A percentile compares a stretch with the other conserved stretches of the same genome.
phyloP scores from a whole-genome alignment of 768 basidiomycete genomes.

The Suillus brevipes region DNA sequence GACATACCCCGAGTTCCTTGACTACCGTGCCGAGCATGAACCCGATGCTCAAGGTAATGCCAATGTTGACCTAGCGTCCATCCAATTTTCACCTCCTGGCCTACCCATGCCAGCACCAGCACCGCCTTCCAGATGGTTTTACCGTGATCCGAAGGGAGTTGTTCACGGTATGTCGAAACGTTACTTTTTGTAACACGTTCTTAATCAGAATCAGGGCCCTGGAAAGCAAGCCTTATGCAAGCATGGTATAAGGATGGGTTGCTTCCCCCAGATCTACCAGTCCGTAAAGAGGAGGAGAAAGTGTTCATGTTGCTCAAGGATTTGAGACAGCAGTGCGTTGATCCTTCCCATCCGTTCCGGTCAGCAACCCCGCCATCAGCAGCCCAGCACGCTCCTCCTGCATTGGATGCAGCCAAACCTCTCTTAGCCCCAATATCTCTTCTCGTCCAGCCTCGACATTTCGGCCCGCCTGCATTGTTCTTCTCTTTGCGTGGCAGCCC shows the following conservation, averaged over 20 bases:
- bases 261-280: slow-evolving; percentile 79
- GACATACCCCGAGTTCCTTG: slow-evolving; percentile 78
- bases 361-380: slow-evolving; percentile 44
- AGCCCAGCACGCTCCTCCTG: slow-evolving; percentile 22
- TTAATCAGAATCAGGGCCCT: slow-evolving; percentile 57
- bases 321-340: slow-evolving; percentile 72
- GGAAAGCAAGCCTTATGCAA: slow-evolving; percentile 88
- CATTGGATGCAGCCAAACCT: slow-evolving; percentile 47
- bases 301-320: slow-evolving; percentile 72
- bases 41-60: slow-evolving; percentile 47
- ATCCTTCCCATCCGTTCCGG: slow-evolving; percentile 79
- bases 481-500: slow-evolving; percentile 85
- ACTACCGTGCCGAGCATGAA: slow-evolving; percentile 66
- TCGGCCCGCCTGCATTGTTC: slow-evolving; percentile 85
- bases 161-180: slow-evolving; percentile 61
- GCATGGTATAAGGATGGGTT: slow-evolving; percentile 86
- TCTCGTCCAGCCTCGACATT: slow-evolving; percentile 75
- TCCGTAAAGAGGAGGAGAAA: slow-evolving; percentile 71
- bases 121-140: slow-evolving; percentile 77
- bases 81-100: slow-evolving; percentile 79
- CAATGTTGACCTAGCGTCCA: slow-evolving; percentile 50
- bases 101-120: slow-evolving; percentile 68
- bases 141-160: slow-evolving; percentile 78
- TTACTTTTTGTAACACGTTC: slow-evolving; percentile 6
- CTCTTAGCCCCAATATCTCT: slow-evolving; percentile 74